A percentile compares a stretch with the other conserved stretches of the same genome.
Evolutionary conservation across 2,329 filamentous ascomycete species (phyloP).

Genomic region (Aspergillus fumigatiaffinis): DNA sequence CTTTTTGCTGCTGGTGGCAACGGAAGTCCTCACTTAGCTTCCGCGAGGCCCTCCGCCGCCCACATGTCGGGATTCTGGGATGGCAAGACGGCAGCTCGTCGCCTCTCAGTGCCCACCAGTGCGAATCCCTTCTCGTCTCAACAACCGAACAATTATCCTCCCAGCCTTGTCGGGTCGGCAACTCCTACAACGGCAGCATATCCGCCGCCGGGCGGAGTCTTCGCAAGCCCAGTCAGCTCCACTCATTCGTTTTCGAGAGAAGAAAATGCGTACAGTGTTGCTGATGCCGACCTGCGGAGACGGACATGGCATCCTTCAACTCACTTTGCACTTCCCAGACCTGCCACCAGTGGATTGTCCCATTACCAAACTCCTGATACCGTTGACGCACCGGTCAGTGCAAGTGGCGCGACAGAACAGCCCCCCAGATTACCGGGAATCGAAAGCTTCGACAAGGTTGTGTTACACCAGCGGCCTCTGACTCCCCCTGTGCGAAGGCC

Average conservation of each 20-base stretch:
- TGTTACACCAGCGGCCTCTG: constrained; percentile 54
- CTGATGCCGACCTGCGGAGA: constrained; percentile 74
- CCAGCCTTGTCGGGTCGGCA: constrained; percentile 52
- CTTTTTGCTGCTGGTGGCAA: constrained; percentile 69
- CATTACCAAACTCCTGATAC: constrained; percentile 69
- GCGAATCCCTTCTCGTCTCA: constrained; percentile 70
- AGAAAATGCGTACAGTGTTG: constrained; percentile 30
- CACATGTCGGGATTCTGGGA: constrained; percentile 72
- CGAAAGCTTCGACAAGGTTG: constrained; percentile 80
- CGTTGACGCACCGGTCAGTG: constrained; percentile 53
- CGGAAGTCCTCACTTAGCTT: constrained; percentile 74
- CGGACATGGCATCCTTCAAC: constrained; percentile 82
- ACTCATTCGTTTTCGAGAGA: constrained; percentile 45
- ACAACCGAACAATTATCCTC: constrained; percentile 53
- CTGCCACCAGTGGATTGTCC: constrained; percentile 68
- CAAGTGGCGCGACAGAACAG: constrained; percentile 52
- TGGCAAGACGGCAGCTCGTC: constrained; percentile 64
- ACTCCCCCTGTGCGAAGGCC: constrained; percentile 62
- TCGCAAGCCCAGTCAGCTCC: constrained; percentile 66
- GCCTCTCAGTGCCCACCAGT: constrained; percentile 77
- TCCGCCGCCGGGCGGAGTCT: constrained; percentile 57
- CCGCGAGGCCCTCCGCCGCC: constrained; percentile 67
- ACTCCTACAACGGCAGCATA: constrained; percentile 50
- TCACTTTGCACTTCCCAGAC: constrained; percentile 60
- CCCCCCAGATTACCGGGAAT: constrained; percentile 78